A percentile compares a stretch with the other conserved stretches of the same genome.
Conservation (phyloP, 1,284 basidiomycete species). For the Boletus smithii region DNA sequence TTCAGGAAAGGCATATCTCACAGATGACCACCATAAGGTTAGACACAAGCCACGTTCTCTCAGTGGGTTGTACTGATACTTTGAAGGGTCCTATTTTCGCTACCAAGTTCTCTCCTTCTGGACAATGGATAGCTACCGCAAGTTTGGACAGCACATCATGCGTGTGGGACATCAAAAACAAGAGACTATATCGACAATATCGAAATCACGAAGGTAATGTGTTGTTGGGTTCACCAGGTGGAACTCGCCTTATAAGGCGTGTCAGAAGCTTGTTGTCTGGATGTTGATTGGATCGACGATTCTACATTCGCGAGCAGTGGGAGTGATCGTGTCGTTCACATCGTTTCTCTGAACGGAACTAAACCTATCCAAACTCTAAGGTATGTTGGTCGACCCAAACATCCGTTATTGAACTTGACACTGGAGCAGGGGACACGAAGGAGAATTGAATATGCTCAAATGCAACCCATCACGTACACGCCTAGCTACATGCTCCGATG, state of each 20-base stretch:
- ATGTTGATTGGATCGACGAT: conserved; percentile 78
- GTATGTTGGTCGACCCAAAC: conserved; percentile 39
- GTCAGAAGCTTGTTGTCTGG: conserved; percentile 64
- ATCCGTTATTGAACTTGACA: conserved; percentile 10
- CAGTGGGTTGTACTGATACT: conserved; percentile 15
- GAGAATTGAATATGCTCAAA: conserved; percentile 78
- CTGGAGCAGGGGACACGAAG: conserved; percentile 59
- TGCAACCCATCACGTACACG: conserved; percentile 62
- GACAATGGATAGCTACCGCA: conserved; percentile 66
- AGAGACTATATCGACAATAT: conserved; percentile 59
- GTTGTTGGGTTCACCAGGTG: conserved; percentile 1
- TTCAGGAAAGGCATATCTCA: conserved; percentile 57
- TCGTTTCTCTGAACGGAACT: conserved; percentile 51
- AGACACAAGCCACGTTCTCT: conserved; percentile 12
- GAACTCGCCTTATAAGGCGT: conserved; percentile 13
- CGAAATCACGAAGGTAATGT: conserved; percentile 59
- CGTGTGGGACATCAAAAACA: conserved; percentile 71
- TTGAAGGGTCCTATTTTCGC: conserved; percentile 73
- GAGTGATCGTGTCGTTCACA: conserved; percentile 62
- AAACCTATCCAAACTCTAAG: conserved; percentile 54
- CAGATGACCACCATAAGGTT: conserved; percentile 62
- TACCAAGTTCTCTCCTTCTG: conserved; percentile 65
- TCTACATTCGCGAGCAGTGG: conserved; percentile 71
- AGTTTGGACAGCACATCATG: conserved; percentile 73
- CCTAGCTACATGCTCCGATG: conserved; percentile 79